Percentiles rank a stretch among this genome's conserved stretches.
Conservation (phyloP, 805 yeast genomes). For the Kurtzmaniella fragi region DNA sequence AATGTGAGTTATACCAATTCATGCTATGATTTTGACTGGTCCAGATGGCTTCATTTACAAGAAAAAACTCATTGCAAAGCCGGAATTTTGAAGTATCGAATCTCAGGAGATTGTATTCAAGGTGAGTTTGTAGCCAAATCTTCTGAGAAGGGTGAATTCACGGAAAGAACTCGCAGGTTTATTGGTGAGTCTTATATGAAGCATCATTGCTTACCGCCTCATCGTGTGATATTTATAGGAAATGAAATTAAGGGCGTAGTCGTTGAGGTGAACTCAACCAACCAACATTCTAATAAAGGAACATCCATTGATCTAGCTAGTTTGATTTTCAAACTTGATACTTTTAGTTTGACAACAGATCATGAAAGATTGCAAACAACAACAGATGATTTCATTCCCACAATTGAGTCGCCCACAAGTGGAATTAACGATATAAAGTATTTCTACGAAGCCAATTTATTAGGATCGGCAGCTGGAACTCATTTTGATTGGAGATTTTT, state of each 20-base stretch:
- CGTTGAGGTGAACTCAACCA: not conserved
- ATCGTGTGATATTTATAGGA: not conserved
- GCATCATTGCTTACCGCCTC: not conserved
- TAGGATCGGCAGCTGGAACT: constrained; percentile 16
- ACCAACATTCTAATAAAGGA: not conserved
- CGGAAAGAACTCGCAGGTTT: too few species aligned
- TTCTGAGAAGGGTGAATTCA: too few species aligned
- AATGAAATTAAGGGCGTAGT: not conserved
- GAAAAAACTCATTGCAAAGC: too few species aligned
- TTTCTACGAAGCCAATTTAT: constrained; percentile 37
- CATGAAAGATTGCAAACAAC: too few species aligned
- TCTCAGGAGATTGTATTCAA: too few species aligned
- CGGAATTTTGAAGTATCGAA: too few species aligned
- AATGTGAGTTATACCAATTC: too few species aligned
- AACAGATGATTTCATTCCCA: not conserved
- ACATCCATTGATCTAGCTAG: not conserved
- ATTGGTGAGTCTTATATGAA: too few species aligned
- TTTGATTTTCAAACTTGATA: not conserved
- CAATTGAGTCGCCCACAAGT: not conserved
- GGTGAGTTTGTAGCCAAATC: too few species aligned
- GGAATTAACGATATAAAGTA: constrained; percentile 18
- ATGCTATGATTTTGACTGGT: too few species aligned
- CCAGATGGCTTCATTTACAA: too few species aligned
- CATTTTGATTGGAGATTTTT: constrained; percentile 37
- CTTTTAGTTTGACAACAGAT: not conserved